These are phyloP conservation scores for Croton laevigatus DNA, from an alignment of 441 rosid species.

Conservation along the genomic window DNA sequence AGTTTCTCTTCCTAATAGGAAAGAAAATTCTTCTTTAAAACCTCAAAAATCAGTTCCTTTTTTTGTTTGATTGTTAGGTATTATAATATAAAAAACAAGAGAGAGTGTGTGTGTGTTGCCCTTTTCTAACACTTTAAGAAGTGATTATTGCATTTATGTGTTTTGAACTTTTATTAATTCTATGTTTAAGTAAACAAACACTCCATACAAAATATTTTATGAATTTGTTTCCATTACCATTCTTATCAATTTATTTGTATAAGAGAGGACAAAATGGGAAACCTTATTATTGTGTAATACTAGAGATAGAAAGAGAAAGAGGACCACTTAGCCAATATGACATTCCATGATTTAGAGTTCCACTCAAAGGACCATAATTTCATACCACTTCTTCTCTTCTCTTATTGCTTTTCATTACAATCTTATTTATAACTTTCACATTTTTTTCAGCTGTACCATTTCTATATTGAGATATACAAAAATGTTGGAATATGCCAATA, in stretches of 20 bases:
- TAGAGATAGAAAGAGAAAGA: constrained; percentile 8
- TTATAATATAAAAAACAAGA: not conserved
- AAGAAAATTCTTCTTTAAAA: constrained; percentile 12
- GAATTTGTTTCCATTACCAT: constrained; percentile 7
- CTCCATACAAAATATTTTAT: too few relatives aligned
- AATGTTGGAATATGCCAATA: not conserved
- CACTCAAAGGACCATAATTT: constrained; percentile 6
- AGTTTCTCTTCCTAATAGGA: constrained; percentile 24
- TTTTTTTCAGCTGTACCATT: not conserved
- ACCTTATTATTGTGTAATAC: constrained; percentile 10
- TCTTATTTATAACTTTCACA: not conserved
- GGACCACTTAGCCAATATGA: constrained; percentile 31
- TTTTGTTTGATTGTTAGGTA: not conserved
- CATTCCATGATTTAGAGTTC: constrained; percentile 15
- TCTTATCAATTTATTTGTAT: not conserved
- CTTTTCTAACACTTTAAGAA: constrained; percentile 12
- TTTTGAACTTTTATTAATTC: not conserved
- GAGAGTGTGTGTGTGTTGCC: not conserved
- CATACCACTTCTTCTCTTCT: constrained; percentile 1
- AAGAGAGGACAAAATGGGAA: constrained; percentile 15
- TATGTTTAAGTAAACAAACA: constrained; percentile 8
- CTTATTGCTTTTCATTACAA: not conserved
- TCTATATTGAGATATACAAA: too few relatives aligned
- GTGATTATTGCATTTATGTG: constrained; percentile 17
- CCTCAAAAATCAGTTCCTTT: not conserved